Percentiles rank a stretch among this genome's conserved stretches.
These are phyloP conservation scores for Hyphopichia fennica DNA, from an alignment of 1,139 yeast genomes.

Conservation along the genomic window DNA sequence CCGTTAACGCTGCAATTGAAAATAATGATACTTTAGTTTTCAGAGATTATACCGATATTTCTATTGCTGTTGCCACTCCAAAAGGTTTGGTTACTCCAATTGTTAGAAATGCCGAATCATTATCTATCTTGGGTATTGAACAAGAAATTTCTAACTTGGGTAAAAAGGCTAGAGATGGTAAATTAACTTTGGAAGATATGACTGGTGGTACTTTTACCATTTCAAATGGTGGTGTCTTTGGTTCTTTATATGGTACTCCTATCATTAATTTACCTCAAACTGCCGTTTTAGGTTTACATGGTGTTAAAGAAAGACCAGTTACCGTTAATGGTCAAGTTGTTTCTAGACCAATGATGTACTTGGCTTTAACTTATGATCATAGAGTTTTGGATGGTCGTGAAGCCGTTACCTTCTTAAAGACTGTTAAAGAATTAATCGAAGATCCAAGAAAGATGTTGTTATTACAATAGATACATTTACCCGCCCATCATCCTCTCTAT, in stretches of 20 bases:
- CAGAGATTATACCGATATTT: conserved; percentile 94
- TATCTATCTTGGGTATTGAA: conserved; percentile 87
- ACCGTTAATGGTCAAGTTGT: conserved; percentile 95
- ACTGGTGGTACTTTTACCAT: conserved; percentile 99
- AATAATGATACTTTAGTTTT: conserved; percentile 89
- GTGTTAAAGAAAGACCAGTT: conserved; percentile 96
- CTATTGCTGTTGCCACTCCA: conserved; percentile 98
- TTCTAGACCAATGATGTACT: conserved; percentile 99
- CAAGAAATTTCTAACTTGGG: conserved; percentile 80
- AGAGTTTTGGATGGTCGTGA: conserved; percentile 98
- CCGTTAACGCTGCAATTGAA: conserved; percentile 94
- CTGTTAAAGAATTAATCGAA: conserved; percentile 94
- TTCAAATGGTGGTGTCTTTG: conserved; percentile 99
- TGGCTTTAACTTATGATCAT: conserved; percentile 98
- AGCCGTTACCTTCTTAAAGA: conserved; percentile 95
- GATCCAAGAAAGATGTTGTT: conserved; percentile 99
- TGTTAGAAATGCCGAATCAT: conserved; percentile 94
- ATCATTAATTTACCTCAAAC: conserved; percentile 98
- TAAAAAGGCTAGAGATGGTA: conserved; percentile 94
- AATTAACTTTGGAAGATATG: conserved; percentile 97
- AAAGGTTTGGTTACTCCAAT: conserved; percentile 99
- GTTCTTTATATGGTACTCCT: conserved; percentile 97
- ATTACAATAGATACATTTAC: conserved; percentile 32
- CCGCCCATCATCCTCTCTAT: no score
- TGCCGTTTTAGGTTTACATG: conserved; percentile 96